Conservation (phyloP, 2,329 filamentous ascomycete species). For the Diaporthe sp. region DNA sequence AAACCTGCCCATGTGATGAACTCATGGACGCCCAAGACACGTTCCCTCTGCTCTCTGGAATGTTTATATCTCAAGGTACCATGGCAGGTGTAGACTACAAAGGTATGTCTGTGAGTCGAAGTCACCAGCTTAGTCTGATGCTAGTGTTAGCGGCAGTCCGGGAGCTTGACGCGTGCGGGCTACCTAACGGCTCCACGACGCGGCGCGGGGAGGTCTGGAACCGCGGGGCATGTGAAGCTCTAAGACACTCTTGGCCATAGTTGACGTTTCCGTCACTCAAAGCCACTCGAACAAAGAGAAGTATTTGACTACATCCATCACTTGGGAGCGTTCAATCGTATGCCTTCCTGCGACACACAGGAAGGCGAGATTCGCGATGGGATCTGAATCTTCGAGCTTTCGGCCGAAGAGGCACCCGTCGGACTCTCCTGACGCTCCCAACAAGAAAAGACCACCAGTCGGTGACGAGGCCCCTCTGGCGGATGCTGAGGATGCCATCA, state of each 20-base stretch:
- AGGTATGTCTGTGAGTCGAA: neutral
- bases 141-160: neutral
- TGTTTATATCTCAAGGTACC: neutral
- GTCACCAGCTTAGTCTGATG: neutral
- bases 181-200: neutral
- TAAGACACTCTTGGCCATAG: neutral
- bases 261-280: too few species aligned
- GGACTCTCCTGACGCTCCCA: conserved; percentile 15
- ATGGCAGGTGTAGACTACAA: neutral
- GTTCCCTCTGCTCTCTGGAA: too few species aligned
- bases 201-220: conserved; percentile 10
- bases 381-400: neutral
- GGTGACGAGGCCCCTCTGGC: conserved; percentile 9
- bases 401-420: conserved; percentile 29
- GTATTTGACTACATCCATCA: neutral
- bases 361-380: conserved; percentile 1
- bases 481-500: conserved; percentile 56
- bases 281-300: neutral
- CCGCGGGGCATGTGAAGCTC: conserved; percentile 25
- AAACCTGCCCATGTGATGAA: neutral
- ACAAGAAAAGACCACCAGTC: conserved; percentile 27
- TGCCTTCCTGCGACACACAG: neutral
- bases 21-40: neutral
- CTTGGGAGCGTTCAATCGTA: neutral
- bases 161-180: conserved; percentile 16